Conservation (phyloP, 208 protist genomes). For the Leishmania mexicana region DNA sequence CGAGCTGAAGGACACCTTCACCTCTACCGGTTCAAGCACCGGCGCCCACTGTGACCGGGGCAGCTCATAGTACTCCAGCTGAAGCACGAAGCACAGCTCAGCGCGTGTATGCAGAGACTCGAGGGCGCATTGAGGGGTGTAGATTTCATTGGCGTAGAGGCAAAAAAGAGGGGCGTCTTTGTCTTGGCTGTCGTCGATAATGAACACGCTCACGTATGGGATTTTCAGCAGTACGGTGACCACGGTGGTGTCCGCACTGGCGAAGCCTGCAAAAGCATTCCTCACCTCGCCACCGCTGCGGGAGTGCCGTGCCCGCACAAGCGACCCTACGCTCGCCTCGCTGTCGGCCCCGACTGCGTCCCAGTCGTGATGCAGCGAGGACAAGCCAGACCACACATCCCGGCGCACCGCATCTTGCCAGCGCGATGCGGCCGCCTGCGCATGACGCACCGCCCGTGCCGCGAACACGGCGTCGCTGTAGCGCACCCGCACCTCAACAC, state of each 20-base stretch:
- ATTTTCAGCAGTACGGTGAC: conserved; percentile 7
- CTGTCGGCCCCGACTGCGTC: not conserved
- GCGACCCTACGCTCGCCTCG: not conserved
- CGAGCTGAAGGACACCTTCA: conserved; percentile 10
- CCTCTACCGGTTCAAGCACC: conserved; percentile 22
- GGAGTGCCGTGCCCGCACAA: not conserved
- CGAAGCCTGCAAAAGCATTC: not conserved
- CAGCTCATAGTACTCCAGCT: conserved; percentile 31
- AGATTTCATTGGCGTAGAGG: conserved; percentile 15
- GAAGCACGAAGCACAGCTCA: conserved; percentile 19
- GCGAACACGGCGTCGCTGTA: conserved; percentile 59
- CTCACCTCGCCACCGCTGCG: not conserved
- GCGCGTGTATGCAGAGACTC: conserved; percentile 7
- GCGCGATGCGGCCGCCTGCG: conserved; percentile 30
- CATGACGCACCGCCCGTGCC: conserved; percentile 34
- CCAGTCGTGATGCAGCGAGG: conserved; percentile 12
- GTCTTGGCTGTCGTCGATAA: conserved; percentile 32
- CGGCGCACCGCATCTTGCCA: conserved; percentile 29
- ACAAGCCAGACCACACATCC: conserved; percentile 22
- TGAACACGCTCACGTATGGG: conserved; percentile 25
- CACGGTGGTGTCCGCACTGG: not conserved
- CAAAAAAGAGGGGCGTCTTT: conserved; percentile 30
- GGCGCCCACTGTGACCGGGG: conserved; percentile 26
- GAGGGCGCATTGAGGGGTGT: conserved; percentile 9
- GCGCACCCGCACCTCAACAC: conserved; percentile 51